A percentile compares a stretch with the other conserved stretches of the same genome.
Conservation (phyloP, 2,329 filamentous ascomycete species). For the Aspergillus uvarum region DNA sequence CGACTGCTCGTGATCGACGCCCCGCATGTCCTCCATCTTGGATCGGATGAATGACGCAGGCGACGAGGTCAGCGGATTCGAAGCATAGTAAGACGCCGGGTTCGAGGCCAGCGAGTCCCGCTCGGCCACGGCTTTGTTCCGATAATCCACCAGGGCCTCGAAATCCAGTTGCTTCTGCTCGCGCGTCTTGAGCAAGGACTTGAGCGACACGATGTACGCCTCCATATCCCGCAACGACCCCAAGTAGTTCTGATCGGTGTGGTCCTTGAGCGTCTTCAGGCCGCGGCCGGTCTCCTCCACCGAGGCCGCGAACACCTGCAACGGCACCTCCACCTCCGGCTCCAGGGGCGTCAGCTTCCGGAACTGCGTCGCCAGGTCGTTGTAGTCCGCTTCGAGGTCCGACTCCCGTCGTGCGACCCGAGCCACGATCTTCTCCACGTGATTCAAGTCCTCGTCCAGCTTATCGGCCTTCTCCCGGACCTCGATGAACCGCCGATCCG, state of each 20-base stretch:
- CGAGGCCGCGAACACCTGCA: constrained; percentile 82
- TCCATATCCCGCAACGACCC: constrained; percentile 93
- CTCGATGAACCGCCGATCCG: constrained; percentile 90
- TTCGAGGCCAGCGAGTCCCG: constrained; percentile 75
- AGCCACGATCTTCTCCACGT: constrained; percentile 94
- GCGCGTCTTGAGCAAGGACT: constrained; percentile 82
- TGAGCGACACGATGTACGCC: constrained; percentile 83
- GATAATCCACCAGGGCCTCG: constrained; percentile 92
- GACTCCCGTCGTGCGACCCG: constrained; percentile 83
- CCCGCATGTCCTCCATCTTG: constrained; percentile 94
- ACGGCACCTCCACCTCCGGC: constrained; percentile 75
- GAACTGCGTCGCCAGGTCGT: constrained; percentile 89
- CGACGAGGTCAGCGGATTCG: constrained; percentile 56
- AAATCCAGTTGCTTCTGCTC: constrained; percentile 98
- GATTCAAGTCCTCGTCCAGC: constrained; percentile 85
- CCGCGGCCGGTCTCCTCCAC: constrained; percentile 80
- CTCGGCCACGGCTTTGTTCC: constrained; percentile 84
- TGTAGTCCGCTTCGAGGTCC: constrained; percentile 84
- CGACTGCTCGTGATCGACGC: constrained; percentile 92
- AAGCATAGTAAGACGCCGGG: constrained; percentile 58
- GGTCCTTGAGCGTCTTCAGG: constrained; percentile 77
- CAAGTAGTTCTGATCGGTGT: constrained; percentile 94
- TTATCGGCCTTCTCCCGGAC: constrained; percentile 91
- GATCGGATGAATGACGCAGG: constrained; percentile 83
- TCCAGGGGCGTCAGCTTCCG: constrained; percentile 89